These are phyloP conservation scores for Metarhizium rileyi DNA, from an alignment of 2,329 filamentous ascomycete species.

Conservation along the genomic window DNA sequence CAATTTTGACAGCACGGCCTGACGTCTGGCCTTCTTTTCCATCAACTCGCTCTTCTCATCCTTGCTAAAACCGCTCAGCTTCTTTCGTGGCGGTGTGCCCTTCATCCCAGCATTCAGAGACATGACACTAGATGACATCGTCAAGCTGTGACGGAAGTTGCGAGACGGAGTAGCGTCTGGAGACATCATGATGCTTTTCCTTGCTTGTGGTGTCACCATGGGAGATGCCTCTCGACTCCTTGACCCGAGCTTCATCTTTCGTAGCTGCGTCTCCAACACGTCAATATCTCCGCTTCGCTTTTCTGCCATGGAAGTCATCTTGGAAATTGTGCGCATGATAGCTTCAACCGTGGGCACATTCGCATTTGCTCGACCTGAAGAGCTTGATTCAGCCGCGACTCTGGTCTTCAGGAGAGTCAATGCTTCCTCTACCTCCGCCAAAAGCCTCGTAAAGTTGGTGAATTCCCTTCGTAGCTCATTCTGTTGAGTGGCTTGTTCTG, in stretches of 20 bases:
- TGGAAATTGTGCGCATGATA: constrained; percentile 80
- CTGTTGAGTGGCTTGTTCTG: constrained; percentile 76
- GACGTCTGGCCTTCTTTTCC: constrained; percentile 42
- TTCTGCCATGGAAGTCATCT: constrained; percentile 89
- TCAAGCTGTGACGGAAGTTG: constrained; percentile 30
- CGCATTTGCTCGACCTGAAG: constrained; percentile 33
- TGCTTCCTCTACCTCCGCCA: constrained; percentile 71
- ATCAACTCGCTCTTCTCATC: constrained; percentile 49
- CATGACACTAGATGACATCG: constrained; percentile 24
- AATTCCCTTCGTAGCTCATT: constrained; percentile 72
- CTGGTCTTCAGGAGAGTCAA: constrained; percentile 71
- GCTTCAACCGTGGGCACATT: constrained; percentile 79
- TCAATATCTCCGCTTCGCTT: constrained; percentile 86
- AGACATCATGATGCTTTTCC: constrained; percentile 29
- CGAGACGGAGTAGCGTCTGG: constrained; percentile 34
- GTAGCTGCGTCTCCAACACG: constrained; percentile 78
- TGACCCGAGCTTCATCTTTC: constrained; percentile 51
- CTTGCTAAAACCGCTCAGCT: constrained; percentile 49
- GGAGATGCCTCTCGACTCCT: constrained; percentile 34
- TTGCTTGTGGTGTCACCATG: constrained; percentile 28
- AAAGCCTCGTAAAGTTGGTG: constrained; percentile 59
- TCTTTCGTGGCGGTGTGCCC: constrained; percentile 45
- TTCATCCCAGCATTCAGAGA: constrained; percentile 30
- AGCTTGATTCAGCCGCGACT: constrained; percentile 49
- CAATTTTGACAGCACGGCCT: constrained; percentile 43